phyloP scores from a whole-genome alignment of 2,329 filamentous ascomycete species.

The Aspergillus bombycis region DNA sequence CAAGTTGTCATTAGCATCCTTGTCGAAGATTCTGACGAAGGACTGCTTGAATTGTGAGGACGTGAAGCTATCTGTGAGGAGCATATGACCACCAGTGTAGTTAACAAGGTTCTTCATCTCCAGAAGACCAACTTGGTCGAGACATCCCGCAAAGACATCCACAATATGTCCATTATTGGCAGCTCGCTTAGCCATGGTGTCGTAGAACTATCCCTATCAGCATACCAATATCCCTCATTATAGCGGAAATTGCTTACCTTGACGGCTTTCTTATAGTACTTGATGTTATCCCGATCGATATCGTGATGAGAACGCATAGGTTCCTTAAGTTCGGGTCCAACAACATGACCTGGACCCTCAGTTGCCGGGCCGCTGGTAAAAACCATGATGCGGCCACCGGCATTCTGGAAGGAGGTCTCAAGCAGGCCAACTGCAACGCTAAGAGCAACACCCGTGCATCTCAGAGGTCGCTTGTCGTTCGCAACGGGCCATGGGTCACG shows the following conservation, averaged over 20 bases:
- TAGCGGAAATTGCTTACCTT: slow-evolving; percentile 64
- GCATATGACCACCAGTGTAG: slow-evolving; percentile 96
- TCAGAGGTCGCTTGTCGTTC: slow-evolving; percentile 84
- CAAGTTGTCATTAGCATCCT: slow-evolving; percentile 91
- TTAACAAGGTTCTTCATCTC: slow-evolving; percentile 99
- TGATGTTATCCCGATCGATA: slow-evolving; percentile 97
- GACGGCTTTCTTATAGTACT: slow-evolving; percentile 98
- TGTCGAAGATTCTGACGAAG: slow-evolving; percentile 95
- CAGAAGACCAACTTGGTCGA: slow-evolving; percentile 93
- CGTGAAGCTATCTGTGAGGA: slow-evolving; percentile 96
- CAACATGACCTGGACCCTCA: slow-evolving; percentile 94
- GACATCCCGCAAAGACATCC: slow-evolving; percentile 95
- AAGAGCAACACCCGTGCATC: slow-evolving; percentile 94
- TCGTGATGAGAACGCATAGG: slow-evolving; percentile 98
- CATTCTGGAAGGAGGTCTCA: slow-evolving; percentile 94
- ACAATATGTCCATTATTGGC: slow-evolving; percentile 97
- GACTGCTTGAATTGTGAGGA: slow-evolving; percentile 99
- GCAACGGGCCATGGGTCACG: slow-evolving; percentile 97
- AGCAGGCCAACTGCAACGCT: slow-evolving; percentile 91
- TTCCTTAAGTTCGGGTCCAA: slow-evolving; percentile 92
- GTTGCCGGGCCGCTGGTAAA: slow-evolving; percentile 95
- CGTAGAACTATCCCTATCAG: slow-evolving; percentile 74
- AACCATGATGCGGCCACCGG: slow-evolving; percentile 93
- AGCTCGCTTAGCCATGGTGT: slow-evolving; percentile 87
- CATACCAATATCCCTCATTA: neutral